Base-by-base conservation (phyloP, 352 stramenopile species). In the Phytophthora sojae region DNA sequence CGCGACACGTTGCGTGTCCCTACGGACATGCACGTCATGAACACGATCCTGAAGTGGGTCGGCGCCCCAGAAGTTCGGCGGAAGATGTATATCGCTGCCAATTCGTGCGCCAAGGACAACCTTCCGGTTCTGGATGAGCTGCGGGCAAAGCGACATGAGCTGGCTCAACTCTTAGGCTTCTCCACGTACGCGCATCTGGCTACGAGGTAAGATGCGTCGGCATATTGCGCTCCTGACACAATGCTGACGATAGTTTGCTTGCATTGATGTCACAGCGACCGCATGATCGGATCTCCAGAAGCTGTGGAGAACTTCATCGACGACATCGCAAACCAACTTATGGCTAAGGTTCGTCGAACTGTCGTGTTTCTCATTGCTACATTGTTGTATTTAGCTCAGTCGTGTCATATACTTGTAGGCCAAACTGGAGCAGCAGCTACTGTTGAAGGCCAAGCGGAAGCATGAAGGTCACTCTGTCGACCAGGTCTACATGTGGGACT, bases 1-100 rank as follows among this genome's bases (percentile, higher is more conserved):
- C 82, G 73, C 11, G 83, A 77, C 21, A 78, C 89, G 2, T 30
- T 92, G 62, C 81, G 83, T 47, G 83, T 97, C 21, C 89, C 90
- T 0, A 95, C 88, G 4, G 90, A 98, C 64, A 71, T 84, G 32
- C 90, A 96, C 60, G 88, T 99, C 35, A 86, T 94, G 72, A 96
- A 97, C 70, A 97, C 91, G 7, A 83, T 99, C 50, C 76, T 98
- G n/a, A 95, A 96, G 49, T 98, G 96, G 87, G 87, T 96, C 15
- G 73, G 82, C 15, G 89, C 87, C 35, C 68, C 86, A 5, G 62
- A 82, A 25, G 75, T 98, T 3, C 85, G 96, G n/a, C 88, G 82
- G 42, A 85, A 98, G 49, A 96, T 98, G 73, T 98, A 97, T 71
- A 82, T 97, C 67, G 86, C 92, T 50, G 84, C 82, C 42, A 97